Conservation (phyloP, 345 rosid genomes). For the Rubroshorea leprosula region DNA sequence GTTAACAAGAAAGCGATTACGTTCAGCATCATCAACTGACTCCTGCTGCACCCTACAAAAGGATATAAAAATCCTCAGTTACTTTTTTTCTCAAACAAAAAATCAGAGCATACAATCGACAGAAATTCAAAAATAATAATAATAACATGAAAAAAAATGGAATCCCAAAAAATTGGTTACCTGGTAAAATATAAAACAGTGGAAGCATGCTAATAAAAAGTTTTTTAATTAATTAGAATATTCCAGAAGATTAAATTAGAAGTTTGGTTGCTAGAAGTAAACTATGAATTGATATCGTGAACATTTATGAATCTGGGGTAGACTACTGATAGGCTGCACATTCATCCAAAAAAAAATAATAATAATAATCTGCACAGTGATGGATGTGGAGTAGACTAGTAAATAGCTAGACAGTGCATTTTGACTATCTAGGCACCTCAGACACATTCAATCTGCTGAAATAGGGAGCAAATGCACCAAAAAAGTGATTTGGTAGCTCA, state of each 20-base stretch:
- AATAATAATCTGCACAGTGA: too few species aligned
- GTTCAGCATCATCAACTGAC: slow-evolving; percentile 91
- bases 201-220: background rate
- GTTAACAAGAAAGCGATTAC: slow-evolving; percentile 90
- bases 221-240: too few species aligned
- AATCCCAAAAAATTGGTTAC: background rate
- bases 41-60: slow-evolving; percentile 92
- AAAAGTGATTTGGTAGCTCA: background rate
- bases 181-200: background rate
- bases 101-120: too few species aligned
- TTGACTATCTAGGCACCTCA: background rate
- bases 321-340: too few species aligned
- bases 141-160: slow-evolving; percentile 6
- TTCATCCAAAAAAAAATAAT: too few species aligned
- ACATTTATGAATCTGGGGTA: too few species aligned
- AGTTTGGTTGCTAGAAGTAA: background rate
- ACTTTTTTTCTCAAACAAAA: too few species aligned
- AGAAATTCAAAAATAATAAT: slow-evolving; percentile 17
- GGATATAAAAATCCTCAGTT: slow-evolving; percentile 7
- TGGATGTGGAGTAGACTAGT: too few species aligned
- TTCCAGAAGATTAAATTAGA: too few species aligned
- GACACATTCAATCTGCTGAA: background rate
- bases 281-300: background rate
- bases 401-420: background rate
- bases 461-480: background rate